Evolutionary conservation across 2,329 filamentous ascomycete genomes (phyloP).

Genomic region (Exserohilum rostratum): DNA sequence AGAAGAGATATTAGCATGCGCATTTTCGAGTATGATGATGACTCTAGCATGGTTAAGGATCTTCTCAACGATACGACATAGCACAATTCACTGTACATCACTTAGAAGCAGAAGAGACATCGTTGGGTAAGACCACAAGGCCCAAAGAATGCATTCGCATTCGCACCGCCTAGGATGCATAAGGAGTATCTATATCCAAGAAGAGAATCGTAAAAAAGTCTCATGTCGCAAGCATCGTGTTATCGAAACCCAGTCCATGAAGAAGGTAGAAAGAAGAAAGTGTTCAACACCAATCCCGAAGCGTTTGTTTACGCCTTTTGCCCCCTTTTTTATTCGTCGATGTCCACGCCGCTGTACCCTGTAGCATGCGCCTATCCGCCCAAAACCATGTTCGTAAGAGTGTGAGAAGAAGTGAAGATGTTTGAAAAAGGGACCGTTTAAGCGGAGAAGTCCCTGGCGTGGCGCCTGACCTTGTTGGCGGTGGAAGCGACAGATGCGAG

Average conservation of each 20-base stretch:
- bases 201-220: conserved; percentile 8
- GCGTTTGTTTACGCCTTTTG: background rate
- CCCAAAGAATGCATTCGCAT: conserved; percentile 2
- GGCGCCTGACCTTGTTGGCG: conserved; percentile 19
- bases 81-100: background rate
- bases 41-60: background rate
- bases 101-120: background rate
- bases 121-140: background rate
- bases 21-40: background rate
- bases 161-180: background rate
- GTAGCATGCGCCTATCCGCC: background rate
- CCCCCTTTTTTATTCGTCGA: too few species aligned
- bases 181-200: background rate
- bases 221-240: conserved; percentile 2
- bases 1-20: background rate
- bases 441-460: conserved; percentile 37
- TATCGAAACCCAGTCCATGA: background rate
- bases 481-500: conserved; percentile 28
- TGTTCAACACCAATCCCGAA: background rate
- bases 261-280: background rate
- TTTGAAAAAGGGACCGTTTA: conserved; percentile 6
- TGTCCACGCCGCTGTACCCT: background rate
- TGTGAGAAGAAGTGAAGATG: background rate
- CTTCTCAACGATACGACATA: too few species aligned
- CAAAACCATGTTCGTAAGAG: background rate